Conservation (phyloP, 345 rosid species). For the Draba incana region DNA sequence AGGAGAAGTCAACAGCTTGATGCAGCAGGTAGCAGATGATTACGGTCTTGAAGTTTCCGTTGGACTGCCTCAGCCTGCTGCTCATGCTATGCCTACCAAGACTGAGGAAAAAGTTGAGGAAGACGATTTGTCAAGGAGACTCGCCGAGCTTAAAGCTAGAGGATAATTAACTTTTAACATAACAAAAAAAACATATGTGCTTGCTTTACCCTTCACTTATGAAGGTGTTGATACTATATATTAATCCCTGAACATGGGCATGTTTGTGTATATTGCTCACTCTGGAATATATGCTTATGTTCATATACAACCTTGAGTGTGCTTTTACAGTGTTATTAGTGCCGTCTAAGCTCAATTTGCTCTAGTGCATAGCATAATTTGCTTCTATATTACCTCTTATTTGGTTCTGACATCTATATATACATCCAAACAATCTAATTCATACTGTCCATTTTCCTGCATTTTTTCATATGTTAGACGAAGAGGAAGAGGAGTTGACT, state of each 20-base stretch:
- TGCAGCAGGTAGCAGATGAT: constrained; percentile 99
- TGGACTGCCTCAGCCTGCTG: constrained; percentile 91
- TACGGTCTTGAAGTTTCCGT: constrained; percentile 93
- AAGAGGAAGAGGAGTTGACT: no score
- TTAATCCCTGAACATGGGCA: constrained; percentile 14
- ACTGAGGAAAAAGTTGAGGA: constrained; percentile 78
- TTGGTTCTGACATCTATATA: constrained; percentile 7
- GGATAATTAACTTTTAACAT: constrained; percentile 45
- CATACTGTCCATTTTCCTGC: no score
- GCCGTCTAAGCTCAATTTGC: background rate
- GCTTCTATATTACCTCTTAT: constrained; percentile 11
- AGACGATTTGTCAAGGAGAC: constrained; percentile 87
- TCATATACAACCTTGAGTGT: constrained; percentile 16
- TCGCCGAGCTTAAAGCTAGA: constrained; percentile 86
- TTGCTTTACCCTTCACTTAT: background rate
- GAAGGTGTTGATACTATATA: background rate
- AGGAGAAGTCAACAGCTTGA: constrained; percentile 94
- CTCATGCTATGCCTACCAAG: constrained; percentile 75
- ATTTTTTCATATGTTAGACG: no score
- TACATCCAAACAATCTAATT: background rate
- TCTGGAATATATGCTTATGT: constrained; percentile 23
- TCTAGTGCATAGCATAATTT: background rate
- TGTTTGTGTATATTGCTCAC: constrained; percentile 25
- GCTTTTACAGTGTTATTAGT: background rate
- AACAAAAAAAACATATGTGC: background rate